Percentiles rank a stretch among this genome's conserved stretches.
phyloP scores from a whole-genome alignment of 352 stramenopile species.

The Phytopythium montanum region DNA sequence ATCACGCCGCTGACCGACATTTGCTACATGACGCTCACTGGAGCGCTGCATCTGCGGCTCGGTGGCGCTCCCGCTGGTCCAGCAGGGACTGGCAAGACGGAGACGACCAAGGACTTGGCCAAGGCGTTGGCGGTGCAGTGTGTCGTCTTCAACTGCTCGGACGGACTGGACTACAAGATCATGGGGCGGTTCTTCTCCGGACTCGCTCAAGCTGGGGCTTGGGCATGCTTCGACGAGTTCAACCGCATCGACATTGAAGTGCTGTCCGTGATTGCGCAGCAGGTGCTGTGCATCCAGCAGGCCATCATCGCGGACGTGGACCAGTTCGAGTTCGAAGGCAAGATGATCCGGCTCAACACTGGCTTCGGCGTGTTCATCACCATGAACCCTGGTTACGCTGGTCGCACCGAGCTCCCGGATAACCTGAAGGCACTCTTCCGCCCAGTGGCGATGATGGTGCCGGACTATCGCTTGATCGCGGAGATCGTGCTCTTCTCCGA shows the following conservation, averaged over 20 bases:
- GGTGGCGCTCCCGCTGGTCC: slow-evolving; percentile 91
- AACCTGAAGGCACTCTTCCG: slow-evolving; percentile 94
- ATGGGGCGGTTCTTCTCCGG: slow-evolving; percentile 96
- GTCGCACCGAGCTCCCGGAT: slow-evolving; percentile 90
- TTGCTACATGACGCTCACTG: slow-evolving; percentile 94
- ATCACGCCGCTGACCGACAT: slow-evolving; percentile 86
- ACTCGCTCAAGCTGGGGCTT: slow-evolving; percentile 90
- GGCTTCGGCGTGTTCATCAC: slow-evolving; percentile 95
- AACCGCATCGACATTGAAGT: slow-evolving; percentile 97
- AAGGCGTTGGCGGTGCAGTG: slow-evolving; percentile 93
- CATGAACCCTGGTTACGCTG: slow-evolving; percentile 94
- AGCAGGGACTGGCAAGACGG: slow-evolving; percentile 93
- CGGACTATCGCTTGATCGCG: slow-evolving; percentile 92
- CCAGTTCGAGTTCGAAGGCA: slow-evolving; percentile 93
- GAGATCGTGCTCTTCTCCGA: slow-evolving; percentile 95
- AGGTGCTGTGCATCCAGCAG: slow-evolving; percentile 94
- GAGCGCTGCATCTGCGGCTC: slow-evolving; percentile 90
- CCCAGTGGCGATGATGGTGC: slow-evolving; percentile 95
- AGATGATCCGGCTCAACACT: slow-evolving; percentile 88
- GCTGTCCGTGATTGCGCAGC: slow-evolving; percentile 94
- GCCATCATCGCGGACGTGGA: slow-evolving; percentile 88
- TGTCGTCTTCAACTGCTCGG: slow-evolving; percentile 96
- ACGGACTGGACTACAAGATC: slow-evolving; percentile 96
- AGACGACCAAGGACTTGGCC: slow-evolving; percentile 94
- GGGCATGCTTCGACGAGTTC: slow-evolving; percentile 97